These are phyloP conservation scores for Amaranthus cruentus DNA, from an alignment of 148 eudicot species.

Conservation along the genomic window DNA sequence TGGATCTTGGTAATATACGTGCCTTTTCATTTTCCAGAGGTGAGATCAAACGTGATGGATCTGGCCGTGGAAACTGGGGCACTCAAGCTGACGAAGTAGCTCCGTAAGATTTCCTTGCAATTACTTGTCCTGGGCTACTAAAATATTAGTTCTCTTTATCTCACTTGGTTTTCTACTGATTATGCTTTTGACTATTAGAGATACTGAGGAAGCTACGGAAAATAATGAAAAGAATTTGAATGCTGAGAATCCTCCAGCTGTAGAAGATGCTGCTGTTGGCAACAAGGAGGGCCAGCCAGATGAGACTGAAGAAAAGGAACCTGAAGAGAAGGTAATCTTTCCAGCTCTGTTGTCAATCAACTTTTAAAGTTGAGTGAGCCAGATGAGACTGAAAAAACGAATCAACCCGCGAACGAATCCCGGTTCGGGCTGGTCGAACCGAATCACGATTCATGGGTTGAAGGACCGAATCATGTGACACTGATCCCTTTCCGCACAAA, in stretches of 20 bases:
- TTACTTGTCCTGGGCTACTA: not conserved
- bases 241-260: slow-evolving; percentile 55
- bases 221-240: slow-evolving; percentile 49
- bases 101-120: slow-evolving; percentile 40
- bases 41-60: slow-evolving; percentile 80
- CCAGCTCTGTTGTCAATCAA: not conserved
- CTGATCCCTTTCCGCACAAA: not conserved
- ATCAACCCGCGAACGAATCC: no score
- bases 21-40: slow-evolving; percentile 27
- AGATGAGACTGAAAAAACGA: no score
- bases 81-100: slow-evolving; percentile 59
- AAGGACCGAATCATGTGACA: no score
- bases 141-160: not conserved
- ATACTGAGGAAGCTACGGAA: slow-evolving; percentile 49
- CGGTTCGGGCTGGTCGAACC: no score
- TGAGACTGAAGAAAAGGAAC: slow-evolving; percentile 81
- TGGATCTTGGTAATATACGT: not conserved
- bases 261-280: slow-evolving; percentile 50
- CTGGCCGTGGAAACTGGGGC: slow-evolving; percentile 99
- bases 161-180: not conserved
- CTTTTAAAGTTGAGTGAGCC: not conserved
- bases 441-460: no score
- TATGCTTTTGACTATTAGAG: slow-evolving; percentile 34
- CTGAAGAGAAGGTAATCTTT: slow-evolving; percentile 63
- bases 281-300: slow-evolving; percentile 57